A percentile compares a stretch with the other conserved stretches of the same genome.
Conservation (phyloP, 352 stramenopile genomes). For the Phytophthora quininea region DNA sequence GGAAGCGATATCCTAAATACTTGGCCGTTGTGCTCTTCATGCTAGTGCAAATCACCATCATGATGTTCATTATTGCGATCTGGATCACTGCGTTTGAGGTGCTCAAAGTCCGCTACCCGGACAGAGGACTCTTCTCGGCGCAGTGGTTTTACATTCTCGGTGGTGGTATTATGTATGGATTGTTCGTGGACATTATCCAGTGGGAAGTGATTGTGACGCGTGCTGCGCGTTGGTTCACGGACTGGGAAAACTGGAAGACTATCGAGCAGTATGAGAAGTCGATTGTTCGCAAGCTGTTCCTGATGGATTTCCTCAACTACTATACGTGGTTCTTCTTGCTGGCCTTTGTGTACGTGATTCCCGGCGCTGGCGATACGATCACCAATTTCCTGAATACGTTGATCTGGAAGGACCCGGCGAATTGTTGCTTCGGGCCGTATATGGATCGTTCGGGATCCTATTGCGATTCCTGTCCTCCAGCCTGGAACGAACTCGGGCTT, state of each 20-base stretch:
- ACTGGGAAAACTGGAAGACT: constrained; percentile 89
- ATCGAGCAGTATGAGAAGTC: constrained; percentile 84
- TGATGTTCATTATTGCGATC: constrained; percentile 85
- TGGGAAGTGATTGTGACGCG: constrained; percentile 83
- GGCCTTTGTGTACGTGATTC: constrained; percentile 87
- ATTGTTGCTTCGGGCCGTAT: constrained; percentile 87
- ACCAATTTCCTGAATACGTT: constrained; percentile 81
- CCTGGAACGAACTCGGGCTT: constrained; percentile 55
- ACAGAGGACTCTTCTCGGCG: constrained; percentile 65
- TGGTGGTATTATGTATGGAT: constrained; percentile 74
- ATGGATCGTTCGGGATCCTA: constrained; percentile 50
- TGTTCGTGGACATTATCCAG: constrained; percentile 87
- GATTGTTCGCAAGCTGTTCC: constrained; percentile 79
- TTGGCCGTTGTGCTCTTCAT: constrained; percentile 70
- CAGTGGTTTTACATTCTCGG: constrained; percentile 86
- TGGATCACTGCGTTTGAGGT: constrained; percentile 86
- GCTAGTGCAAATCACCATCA: constrained; percentile 82
- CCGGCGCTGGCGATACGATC: constrained; percentile 78
- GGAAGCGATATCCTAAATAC: constrained; percentile 81
- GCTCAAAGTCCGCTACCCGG: constrained; percentile 74
- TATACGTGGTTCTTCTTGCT: constrained; percentile 90
- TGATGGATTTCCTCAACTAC: constrained; percentile 91
- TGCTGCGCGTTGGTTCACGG: constrained; percentile 69
- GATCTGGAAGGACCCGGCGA: constrained; percentile 77
- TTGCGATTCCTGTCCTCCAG: constrained; percentile 63